phyloP scores from a whole-genome alignment of 495 filamentous ascomycete species.

The Tetracladium marchalianum region DNA sequence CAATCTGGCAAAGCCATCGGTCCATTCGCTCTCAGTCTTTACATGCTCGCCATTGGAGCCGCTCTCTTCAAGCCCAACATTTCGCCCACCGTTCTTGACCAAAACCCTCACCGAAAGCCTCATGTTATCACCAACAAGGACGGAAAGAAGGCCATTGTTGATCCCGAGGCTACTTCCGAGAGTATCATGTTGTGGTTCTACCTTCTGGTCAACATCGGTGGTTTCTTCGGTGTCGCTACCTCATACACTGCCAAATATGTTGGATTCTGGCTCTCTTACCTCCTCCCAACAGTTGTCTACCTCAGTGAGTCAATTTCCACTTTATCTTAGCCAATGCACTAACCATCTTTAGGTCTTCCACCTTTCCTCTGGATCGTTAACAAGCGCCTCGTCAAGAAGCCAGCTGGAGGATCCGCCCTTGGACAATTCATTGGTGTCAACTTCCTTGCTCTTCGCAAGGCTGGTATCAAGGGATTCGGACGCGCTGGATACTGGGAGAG shows the following conservation, averaged over 20 bases:
- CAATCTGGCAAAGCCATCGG: conserved; percentile 43
- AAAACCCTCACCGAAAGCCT: conserved; percentile 44
- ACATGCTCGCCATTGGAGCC: conserved; percentile 47
- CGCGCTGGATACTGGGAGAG: conserved; percentile 47
- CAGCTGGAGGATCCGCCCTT: conserved; percentile 43
- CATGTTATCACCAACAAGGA: conserved; percentile 53
- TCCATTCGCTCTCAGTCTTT: conserved; percentile 44
- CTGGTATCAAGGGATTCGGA: conserved; percentile 40
- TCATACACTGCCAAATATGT: conserved; percentile 36
- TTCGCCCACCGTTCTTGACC: conserved; percentile 61
- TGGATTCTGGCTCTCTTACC: conserved; percentile 63
- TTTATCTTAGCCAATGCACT: no score
- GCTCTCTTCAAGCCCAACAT: conserved; percentile 60
- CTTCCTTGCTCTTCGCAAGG: conserved; percentile 35
- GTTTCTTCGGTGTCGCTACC: conserved; percentile 44
- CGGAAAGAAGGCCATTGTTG: conserved; percentile 67
- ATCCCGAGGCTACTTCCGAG: conserved; percentile 65
- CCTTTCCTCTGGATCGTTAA: conserved; percentile 39
- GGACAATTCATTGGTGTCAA: conserved; percentile 42
- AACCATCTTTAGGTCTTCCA: conserved; percentile 27
- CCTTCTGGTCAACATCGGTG: conserved; percentile 66
- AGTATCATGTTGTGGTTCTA: conserved; percentile 58
- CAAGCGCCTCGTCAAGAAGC: conserved; percentile 35
- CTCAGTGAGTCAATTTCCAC: conserved; percentile 15
- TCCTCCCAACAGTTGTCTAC: conserved; percentile 54